Evolutionary conservation across 108 stramenopile genomes (phyloP).

Genomic region (Chaetoceros tenuissimus): DNA sequence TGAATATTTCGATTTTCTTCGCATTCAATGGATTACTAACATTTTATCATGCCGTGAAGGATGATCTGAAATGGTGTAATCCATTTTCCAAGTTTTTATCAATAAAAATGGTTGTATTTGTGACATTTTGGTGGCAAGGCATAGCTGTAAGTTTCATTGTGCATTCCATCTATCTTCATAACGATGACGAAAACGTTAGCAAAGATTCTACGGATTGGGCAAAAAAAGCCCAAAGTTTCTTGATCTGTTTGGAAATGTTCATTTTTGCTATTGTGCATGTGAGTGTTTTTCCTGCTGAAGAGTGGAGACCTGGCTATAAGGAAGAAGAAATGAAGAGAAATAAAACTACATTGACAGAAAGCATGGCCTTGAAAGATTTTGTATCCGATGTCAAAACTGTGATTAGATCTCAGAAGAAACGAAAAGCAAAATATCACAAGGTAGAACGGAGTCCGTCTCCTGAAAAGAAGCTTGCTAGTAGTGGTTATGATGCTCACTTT

Average conservation of each 20-base stretch:
- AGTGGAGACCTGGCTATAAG: slow-evolving; percentile 73
- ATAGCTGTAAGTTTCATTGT: slow-evolving; percentile 46
- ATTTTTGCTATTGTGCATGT: slow-evolving; percentile 75
- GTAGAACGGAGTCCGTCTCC: too few relatives aligned
- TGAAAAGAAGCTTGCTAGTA: too few relatives aligned
- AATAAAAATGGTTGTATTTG: slow-evolving; percentile 87
- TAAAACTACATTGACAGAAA: slow-evolving; percentile 25
- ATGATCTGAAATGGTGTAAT: slow-evolving; percentile 72
- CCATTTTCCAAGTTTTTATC: slow-evolving; percentile 84
- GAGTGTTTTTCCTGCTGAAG: slow-evolving; percentile 83
- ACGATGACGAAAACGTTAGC: slow-evolving; percentile 19
- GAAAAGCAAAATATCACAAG: background rate
- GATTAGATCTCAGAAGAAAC: slow-evolving; percentile 1
- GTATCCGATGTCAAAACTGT: slow-evolving; percentile 48
- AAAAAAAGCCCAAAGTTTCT: slow-evolving; percentile 56
- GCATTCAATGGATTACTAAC: slow-evolving; percentile 81
- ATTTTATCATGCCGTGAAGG: slow-evolving; percentile 75
- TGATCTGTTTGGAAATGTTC: slow-evolving; percentile 91
- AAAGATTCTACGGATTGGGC: slow-evolving; percentile 16
- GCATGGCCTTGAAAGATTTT: slow-evolving; percentile 68
- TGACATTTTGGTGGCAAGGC: slow-evolving; percentile 91
- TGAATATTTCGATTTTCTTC: slow-evolving; percentile 74
- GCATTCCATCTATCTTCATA: background rate
- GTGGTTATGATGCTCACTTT: too few relatives aligned
- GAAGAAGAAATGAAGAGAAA: slow-evolving; percentile 26